Percentiles rank a stretch among this genome's conserved stretches.
These are phyloP conservation scores for Madurella fahalii DNA, from an alignment of 2,329 filamentous ascomycete species.

Conservation along the genomic window DNA sequence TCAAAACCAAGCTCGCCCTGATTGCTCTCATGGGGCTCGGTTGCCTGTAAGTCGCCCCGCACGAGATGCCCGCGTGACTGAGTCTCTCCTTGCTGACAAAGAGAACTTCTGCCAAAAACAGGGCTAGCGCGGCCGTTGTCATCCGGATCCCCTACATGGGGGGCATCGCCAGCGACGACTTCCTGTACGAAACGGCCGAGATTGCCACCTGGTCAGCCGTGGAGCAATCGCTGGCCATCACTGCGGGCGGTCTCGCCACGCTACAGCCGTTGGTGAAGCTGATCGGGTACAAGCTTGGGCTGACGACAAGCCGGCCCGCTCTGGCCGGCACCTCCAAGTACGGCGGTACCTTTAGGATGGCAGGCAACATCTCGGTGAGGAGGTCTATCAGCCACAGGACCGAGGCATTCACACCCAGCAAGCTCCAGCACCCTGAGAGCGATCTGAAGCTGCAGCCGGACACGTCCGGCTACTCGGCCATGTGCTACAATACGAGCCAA, in stretches of 20 bases:
- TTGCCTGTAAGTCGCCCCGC: conserved; percentile 38
- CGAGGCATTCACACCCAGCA: background rate
- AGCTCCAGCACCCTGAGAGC: background rate
- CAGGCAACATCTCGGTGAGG: conserved; percentile 13
- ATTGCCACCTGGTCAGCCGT: conserved; percentile 48
- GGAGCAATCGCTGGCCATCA: conserved; percentile 46
- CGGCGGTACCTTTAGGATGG: background rate
- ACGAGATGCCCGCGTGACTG: too few species aligned
- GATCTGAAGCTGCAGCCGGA: conserved; percentile 9
- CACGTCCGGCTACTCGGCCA: conserved; percentile 9
- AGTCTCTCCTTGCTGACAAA: background rate
- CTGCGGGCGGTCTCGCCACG: conserved; percentile 45
- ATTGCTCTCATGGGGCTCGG: conserved; percentile 53
- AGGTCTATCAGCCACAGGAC: conserved; percentile 8
- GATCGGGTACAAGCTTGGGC: conserved; percentile 31
- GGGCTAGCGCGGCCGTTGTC: conserved; percentile 43
- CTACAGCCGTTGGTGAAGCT: conserved; percentile 41
- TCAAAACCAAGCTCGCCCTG: conserved; percentile 47
- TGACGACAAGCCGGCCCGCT: conserved; percentile 8
- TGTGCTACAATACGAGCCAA: conserved; percentile 18
- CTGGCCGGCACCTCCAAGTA: background rate
- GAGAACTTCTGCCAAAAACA: conserved; percentile 21
- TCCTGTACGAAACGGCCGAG: conserved; percentile 41
- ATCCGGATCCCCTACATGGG: conserved; percentile 36
- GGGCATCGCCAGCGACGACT: conserved; percentile 32